Base-by-base conservation (phyloP, 352 stramenopile genomes). In the Phytophthora nicotianae region DNA sequence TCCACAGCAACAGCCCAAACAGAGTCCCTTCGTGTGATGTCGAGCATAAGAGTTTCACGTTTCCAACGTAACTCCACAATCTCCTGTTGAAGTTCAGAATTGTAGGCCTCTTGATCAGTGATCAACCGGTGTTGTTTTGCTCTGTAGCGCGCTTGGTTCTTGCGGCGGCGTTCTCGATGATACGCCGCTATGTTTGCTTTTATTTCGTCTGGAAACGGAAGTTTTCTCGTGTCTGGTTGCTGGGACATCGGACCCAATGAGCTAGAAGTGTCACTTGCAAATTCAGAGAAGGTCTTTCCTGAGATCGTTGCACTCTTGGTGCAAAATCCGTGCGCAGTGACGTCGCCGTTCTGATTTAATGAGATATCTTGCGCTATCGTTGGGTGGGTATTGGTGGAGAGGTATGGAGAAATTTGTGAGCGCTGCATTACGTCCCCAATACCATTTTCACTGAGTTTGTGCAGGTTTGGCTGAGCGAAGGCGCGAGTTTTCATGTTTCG, bases 1-100 rank as follows among this genome's bases (percentile, higher is more conserved):
- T 48, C 42, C 8, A 19, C 45, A 0, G 53, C 21, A 1, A 62
- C 45, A 5, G 35, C 32, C 46, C 56, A 63, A 13, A 55, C 56
- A 11, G 42, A 48, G 2, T 61, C 32, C 5, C 10, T 63, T 9
- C 43, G 35, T 33, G 33, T 17, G 20, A 35, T 2, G 6, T 13
- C 20, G 20, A n/a, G 3, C 13, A 37, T 33, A 23, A 55, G 9
- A n/a, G 5, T 20, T 4, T 62, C 20, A 19, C 26, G 55, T 6
- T 17, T 23, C 9, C 11, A 11, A 9, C 54, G 3, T 7, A 62
- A n/a, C 16, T 26, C 9, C 26, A 56, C 45, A 10, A 62, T 54
- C 14, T 54, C 53, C 5, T 23, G 13, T 2, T 14, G 50, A 5
- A 48, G 50, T 11, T 46, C 27, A 2, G 19, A 4, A 8, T 23